These are phyloP conservation scores for Aleurites moluccanus DNA, from an alignment of 441 rosid species.

Conservation along the genomic window DNA sequence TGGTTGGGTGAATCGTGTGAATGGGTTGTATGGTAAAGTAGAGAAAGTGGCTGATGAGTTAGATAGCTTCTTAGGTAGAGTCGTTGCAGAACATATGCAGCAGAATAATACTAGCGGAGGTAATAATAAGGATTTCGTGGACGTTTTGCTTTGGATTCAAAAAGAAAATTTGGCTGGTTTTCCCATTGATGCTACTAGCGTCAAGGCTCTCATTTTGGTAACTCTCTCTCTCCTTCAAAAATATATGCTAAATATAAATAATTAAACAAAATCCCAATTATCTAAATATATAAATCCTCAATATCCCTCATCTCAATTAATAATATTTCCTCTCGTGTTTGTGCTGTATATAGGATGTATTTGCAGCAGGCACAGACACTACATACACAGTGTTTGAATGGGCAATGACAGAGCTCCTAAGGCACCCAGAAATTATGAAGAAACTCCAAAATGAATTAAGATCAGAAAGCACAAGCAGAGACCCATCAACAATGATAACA, in stretches of 20 bases:
- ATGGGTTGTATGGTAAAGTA: slow-evolving; percentile 43
- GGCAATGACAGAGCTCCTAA: slow-evolving; percentile 46
- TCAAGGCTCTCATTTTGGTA: slow-evolving; percentile 18
- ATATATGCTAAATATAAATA: too few relatives aligned
- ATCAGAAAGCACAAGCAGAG: slow-evolving; percentile 8
- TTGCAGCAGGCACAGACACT: slow-evolving; percentile 47
- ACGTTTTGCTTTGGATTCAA: slow-evolving; percentile 39
- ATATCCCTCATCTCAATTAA: too few relatives aligned
- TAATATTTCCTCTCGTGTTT: not conserved
- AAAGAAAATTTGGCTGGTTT: slow-evolving; percentile 25
- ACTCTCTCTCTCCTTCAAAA: too few relatives aligned
- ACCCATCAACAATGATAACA: slow-evolving; percentile 18
- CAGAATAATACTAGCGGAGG: not conserved
- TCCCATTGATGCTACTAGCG: slow-evolving; percentile 13
- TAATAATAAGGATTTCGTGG: slow-evolving; percentile 31
- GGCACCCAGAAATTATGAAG: slow-evolving; percentile 36
- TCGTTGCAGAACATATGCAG: slow-evolving; percentile 32
- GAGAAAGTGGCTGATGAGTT: slow-evolving; percentile 34
- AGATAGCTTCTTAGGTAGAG: slow-evolving; percentile 41
- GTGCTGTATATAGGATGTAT: slow-evolving; percentile 31
- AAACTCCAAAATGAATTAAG: slow-evolving; percentile 35
- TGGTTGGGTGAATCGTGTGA: slow-evolving; percentile 42
- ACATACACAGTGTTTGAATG: slow-evolving; percentile 39
- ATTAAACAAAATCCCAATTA: too few relatives aligned
- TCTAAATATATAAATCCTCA: too few relatives aligned